A percentile compares a stretch with the other conserved stretches of the same genome.
Evolutionary conservation across 345 rosid species (phyloP).

Genomic region (Capsella bursapastoris): DNA sequence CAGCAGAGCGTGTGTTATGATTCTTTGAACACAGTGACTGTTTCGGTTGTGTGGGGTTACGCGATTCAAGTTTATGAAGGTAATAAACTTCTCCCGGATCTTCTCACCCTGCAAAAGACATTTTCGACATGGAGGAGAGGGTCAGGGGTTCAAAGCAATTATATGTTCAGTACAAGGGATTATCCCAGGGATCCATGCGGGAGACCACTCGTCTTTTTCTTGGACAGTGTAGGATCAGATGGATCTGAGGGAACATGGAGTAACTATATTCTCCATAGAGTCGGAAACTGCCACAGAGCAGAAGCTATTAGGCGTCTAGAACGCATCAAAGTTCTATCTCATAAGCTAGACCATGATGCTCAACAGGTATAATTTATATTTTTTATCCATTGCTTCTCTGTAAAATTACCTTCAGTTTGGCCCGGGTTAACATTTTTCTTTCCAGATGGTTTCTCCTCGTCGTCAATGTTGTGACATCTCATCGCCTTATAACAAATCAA

Average conservation of each 20-base stretch:
- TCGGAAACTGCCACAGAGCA: conserved; percentile 54
- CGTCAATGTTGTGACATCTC: conserved; percentile 45
- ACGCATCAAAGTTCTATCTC: conserved; percentile 54
- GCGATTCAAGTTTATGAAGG: conserved; percentile 81
- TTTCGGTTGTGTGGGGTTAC: conserved; percentile 91
- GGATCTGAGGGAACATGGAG: conserved; percentile 58
- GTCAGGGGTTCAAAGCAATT: conserved; percentile 48
- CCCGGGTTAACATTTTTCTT: background rate
- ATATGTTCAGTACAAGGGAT: conserved; percentile 77
- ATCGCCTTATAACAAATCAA: conserved; percentile 39
- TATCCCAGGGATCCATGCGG: conserved; percentile 70
- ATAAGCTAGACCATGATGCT: conserved; percentile 51
- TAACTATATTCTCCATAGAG: conserved; percentile 55
- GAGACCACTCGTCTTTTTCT: conserved; percentile 68
- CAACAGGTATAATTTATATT: conserved; percentile 59
- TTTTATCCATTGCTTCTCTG: background rate
- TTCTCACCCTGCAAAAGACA: conserved; percentile 67
- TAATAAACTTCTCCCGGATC: conserved; percentile 73
- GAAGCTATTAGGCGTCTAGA: conserved; percentile 55
- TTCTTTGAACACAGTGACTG: conserved; percentile 52
- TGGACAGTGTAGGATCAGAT: conserved; percentile 56
- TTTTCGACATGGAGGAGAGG: conserved; percentile 83
- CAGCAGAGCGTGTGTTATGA: conserved; percentile 92
- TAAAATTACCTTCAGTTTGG: background rate
- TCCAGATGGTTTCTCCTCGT: conserved; percentile 39